Percentiles rank a stretch among this genome's conserved stretches.
phyloP scores from a whole-genome alignment of 1,284 basidiomycete genomes.

The Pulchroboletus neoregius region DNA sequence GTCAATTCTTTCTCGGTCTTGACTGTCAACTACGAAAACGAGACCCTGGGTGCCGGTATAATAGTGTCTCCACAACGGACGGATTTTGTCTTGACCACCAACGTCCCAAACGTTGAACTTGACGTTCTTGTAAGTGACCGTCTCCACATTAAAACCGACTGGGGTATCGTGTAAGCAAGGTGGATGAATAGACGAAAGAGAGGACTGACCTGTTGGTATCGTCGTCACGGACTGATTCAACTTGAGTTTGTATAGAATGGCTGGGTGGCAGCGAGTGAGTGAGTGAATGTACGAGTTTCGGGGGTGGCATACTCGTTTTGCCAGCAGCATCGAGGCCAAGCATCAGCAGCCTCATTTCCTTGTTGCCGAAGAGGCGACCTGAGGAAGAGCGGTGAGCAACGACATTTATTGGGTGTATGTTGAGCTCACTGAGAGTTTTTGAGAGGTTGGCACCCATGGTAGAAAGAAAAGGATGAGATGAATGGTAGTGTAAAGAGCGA shows the following conservation, averaged over 20 bases:
- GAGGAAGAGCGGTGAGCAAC: slow-evolving; percentile 22
- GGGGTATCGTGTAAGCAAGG: slow-evolving; percentile 13
- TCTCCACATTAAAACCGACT: slow-evolving; percentile 99
- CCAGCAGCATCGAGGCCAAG: slow-evolving; percentile 94
- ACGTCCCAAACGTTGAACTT: slow-evolving; percentile 99
- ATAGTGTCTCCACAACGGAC: slow-evolving; percentile 98
- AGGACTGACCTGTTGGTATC: slow-evolving; percentile 85
- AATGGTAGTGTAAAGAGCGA: slow-evolving; percentile 44
- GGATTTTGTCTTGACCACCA: slow-evolving; percentile 98
- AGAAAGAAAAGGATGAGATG: neutral
- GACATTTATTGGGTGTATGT: neutral
- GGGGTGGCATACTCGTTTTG: slow-evolving; percentile 76
- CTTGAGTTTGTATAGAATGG: slow-evolving; percentile 99
- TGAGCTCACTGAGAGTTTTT: slow-evolving; percentile 60
- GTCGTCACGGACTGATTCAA: slow-evolving; percentile 98
- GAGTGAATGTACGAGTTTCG: neutral
- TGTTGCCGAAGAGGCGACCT: slow-evolving; percentile 97
- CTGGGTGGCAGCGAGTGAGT: slow-evolving; percentile 42
- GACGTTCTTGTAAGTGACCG: slow-evolving; percentile 99
- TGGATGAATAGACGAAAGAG: slow-evolving; percentile 12
- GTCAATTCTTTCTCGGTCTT: slow-evolving; percentile 93
- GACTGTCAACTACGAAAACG: slow-evolving; percentile 91
- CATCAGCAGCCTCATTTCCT: slow-evolving; percentile 96
- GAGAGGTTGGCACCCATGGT: slow-evolving; percentile 75
- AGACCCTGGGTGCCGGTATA: slow-evolving; percentile 99